phyloP scores from a whole-genome alignment of 208 protist species.

The Trichomonas vaginalis region DNA sequence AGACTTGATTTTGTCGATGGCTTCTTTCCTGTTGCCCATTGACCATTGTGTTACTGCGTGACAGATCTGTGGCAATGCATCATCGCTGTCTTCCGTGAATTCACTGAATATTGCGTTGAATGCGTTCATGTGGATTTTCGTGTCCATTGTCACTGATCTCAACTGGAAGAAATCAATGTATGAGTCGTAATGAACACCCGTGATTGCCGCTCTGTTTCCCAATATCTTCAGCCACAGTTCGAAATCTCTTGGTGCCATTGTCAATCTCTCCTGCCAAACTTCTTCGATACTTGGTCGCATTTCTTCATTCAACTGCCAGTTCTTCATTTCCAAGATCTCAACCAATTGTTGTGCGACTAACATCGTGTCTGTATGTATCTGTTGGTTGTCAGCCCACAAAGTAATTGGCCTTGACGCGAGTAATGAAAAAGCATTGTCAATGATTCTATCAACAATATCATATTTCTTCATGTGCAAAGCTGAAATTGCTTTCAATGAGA shows the following conservation, averaged over 20 bases:
- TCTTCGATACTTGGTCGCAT: not conserved
- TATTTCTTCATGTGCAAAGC: not conserved
- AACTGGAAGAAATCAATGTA: not conserved
- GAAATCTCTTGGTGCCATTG: not conserved
- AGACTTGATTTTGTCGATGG: not conserved
- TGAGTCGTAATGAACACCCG: not conserved
- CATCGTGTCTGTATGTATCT: not conserved
- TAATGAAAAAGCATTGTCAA: not conserved
- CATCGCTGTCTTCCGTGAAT: not conserved
- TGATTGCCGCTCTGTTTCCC: not conserved
- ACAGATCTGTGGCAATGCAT: not conserved
- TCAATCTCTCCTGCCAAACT: not conserved
- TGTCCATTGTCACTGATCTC: not conserved
- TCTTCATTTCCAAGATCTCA: constrained; percentile 5
- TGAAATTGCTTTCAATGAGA: not conserved
- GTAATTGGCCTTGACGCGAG: not conserved
- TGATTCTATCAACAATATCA: not conserved
- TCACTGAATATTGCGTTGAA: not conserved
- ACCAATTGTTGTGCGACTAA: not conserved
- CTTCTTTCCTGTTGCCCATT: not conserved
- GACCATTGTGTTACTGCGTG: not conserved
- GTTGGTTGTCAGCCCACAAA: not conserved
- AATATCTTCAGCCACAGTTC: not conserved
- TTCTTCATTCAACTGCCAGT: not conserved
- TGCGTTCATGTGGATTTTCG: not conserved